Conservation (phyloP, 1,284 basidiomycete species). For the Leccinum angustisporum region DNA sequence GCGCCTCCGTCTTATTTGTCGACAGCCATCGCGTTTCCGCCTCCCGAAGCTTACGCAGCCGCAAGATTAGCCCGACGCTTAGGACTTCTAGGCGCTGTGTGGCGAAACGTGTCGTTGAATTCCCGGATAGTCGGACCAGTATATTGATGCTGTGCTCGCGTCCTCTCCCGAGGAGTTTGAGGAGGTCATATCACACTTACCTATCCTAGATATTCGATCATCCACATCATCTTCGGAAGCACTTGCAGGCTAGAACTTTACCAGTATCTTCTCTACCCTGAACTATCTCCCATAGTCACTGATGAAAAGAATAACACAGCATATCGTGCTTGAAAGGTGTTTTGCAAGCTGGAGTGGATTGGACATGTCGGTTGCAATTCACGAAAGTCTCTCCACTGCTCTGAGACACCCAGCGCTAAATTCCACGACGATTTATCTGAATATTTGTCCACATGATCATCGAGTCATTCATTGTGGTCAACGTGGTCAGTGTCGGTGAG, state of each 20-base stretch:
- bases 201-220: conserved; percentile 26
- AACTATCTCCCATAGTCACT: background rate
- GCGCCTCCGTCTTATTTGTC: conserved; percentile 45
- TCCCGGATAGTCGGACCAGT: no score
- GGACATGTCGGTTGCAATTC: background rate
- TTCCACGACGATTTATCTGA: background rate
- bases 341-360: background rate
- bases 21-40: conserved; percentile 28
- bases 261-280: background rate
- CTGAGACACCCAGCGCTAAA: background rate
- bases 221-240: background rate
- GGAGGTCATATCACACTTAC: conserved; percentile 22
- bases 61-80: conserved; percentile 47
- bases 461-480: background rate
- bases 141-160: no score
- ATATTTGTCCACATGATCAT: background rate
- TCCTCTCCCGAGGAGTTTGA: no score
- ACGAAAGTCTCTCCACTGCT: background rate
- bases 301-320: background rate
- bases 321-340: background rate
- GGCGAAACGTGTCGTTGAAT: no score
- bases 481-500: background rate
- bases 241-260: background rate
- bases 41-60: conserved; percentile 52
- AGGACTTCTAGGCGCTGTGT: no score